Evolutionary conservation across 2,329 filamentous ascomycete genomes (phyloP), one percentile per base, ranked within the genome.

Genomic region (Fusarium keratoplasticum): DNA sequence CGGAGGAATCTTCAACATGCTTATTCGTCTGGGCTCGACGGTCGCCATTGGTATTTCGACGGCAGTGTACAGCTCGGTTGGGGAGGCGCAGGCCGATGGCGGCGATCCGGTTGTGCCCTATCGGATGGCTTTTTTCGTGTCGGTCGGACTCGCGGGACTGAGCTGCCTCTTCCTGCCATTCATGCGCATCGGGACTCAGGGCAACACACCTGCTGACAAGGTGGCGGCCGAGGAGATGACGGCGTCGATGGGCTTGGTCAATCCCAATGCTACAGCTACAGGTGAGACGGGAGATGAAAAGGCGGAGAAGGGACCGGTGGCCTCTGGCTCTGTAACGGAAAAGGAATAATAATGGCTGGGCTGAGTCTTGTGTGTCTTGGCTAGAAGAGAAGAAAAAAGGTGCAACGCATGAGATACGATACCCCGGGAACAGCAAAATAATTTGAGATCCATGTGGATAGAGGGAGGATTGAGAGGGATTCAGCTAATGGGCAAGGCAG

Each of bases 1-100:
- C 0, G 91, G 91, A 7, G 91, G 90, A 1, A 89, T 94, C 44
- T 90, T 93, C 76, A 92, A 93, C 79, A 93, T 92, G 4, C 85
- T 91, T 25, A 89, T 89, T 47, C 87, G 90, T 65, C 83, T 93
- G 5, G 88, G 87, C 58, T 86, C 86, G 60, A 90, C 90, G 0
- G 82, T 92, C 2, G 89, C 89, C 5, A 86, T 92, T 63, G 90
- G 90, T 1, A 86, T 93, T 58, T 86, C 89, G 4, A 92, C 91
- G 0, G 90, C 90, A 0, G 84, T 91, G 9, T 91, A 88, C 75
- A 87, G 86, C 71, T 86, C 86, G 0, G 84, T 87, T 33, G 25
- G 64, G 35, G 57, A 58, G 62, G 69, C 70, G n/a, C 72, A 78
- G 64, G 64, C 66, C 35, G 61, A 63, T 22, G 68, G 61, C 22